Conservation (phyloP, 2,329 filamentous ascomycete species). For the Hysterium pulicare region DNA sequence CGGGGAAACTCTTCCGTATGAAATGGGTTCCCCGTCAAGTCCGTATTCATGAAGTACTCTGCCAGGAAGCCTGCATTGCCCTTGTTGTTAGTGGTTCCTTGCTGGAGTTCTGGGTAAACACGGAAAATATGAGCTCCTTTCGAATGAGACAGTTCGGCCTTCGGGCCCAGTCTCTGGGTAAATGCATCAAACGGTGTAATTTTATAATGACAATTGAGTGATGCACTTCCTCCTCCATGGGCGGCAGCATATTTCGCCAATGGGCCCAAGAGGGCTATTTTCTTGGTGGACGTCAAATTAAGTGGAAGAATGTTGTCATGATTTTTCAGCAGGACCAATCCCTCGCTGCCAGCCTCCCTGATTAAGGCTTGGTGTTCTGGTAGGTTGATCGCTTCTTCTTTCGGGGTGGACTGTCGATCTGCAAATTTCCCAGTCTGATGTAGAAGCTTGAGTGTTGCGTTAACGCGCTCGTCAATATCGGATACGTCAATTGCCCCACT, state of each 20-base stretch:
- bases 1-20: conserved; percentile 13
- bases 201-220: conserved; percentile 14
- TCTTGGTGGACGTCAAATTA: conserved; percentile 31
- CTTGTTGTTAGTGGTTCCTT: conserved; percentile 8
- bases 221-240: conserved; percentile 13
- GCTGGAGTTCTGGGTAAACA: conserved; percentile 12
- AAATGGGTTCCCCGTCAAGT: conserved; percentile 6
- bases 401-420: conserved; percentile 1
- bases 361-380: conserved; percentile 13
- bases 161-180: conserved; percentile 35
- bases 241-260: conserved; percentile 46
- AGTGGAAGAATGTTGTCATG: conserved; percentile 49
- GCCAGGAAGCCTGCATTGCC: conserved; percentile 12
- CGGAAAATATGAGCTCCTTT: conserved; percentile 16
- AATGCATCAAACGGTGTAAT: conserved; percentile 20
- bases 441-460: conserved; percentile 55
- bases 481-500: conserved; percentile 60
- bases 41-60: conserved; percentile 9
- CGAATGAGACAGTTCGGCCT: conserved; percentile 11
- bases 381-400: conserved; percentile 42
- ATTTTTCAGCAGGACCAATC: conserved; percentile 47
- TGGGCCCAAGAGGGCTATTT: conserved; percentile 54
- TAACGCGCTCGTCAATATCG: conserved; percentile 15
- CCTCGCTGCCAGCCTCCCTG: conserved; percentile 42
- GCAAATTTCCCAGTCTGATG: conserved; percentile 56